Conservation (phyloP, 2,329 filamentous ascomycete genomes). For the Orbilia brochopaga region DNA sequence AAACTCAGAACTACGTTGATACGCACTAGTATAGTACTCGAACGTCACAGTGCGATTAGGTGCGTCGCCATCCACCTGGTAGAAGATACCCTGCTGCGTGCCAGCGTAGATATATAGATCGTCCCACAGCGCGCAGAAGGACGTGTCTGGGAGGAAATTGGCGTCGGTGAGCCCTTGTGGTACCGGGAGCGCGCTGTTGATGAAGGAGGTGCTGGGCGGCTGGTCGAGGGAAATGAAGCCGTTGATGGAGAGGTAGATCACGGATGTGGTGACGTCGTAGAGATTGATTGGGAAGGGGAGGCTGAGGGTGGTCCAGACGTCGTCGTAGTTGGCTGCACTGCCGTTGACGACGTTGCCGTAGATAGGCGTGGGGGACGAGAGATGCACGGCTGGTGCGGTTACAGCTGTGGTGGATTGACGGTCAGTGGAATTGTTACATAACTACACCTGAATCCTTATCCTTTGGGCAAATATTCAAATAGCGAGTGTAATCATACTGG, state of each 20-base stretch:
- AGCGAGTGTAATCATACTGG: constrained; percentile 17
- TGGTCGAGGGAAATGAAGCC: constrained; percentile 45
- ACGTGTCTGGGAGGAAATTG: constrained; percentile 34
- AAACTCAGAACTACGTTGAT: constrained; percentile 30
- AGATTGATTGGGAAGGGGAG: constrained; percentile 37
- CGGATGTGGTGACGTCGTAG: constrained; percentile 27
- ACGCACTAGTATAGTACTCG: constrained; percentile 45
- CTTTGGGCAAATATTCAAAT: neutral
- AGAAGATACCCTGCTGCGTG: constrained; percentile 46
- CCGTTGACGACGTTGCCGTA: constrained; percentile 34
- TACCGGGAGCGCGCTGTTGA: constrained; percentile 40
- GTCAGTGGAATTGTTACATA: neutral
- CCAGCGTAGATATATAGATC: constrained; percentile 44
- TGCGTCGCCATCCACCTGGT: constrained; percentile 25
- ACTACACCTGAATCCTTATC: neutral
- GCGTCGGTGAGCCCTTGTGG: constrained; percentile 11
- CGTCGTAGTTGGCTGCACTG: constrained; percentile 31
- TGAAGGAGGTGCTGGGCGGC: constrained; percentile 32
- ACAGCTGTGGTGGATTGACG: constrained; percentile 21
- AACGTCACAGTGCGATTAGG: constrained; percentile 20
- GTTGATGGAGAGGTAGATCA: constrained; percentile 40
- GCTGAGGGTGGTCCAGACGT: constrained; percentile 20
- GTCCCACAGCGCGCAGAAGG: constrained; percentile 37
- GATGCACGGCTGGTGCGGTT: constrained; percentile 32
- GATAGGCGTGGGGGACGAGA: constrained; percentile 34